These are phyloP conservation scores for Saccharomycopsis hybrid DNA, from an alignment of 1,139 yeast genomes.

Conservation along the genomic window DNA sequence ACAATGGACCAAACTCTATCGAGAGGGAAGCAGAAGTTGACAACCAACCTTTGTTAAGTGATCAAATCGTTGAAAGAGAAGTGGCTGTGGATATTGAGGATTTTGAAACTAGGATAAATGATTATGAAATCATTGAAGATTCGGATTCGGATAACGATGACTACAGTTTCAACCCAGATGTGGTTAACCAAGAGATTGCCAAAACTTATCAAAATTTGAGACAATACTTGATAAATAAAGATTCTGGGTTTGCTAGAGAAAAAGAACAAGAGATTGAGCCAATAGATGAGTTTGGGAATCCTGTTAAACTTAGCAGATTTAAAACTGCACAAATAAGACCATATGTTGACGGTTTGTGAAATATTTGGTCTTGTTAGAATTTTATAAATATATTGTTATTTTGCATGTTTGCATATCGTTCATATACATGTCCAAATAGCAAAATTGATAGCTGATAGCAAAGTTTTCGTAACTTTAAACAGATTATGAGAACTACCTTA, in stretches of 20 bases:
- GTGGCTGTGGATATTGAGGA: conserved; percentile 37
- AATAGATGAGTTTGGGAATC: conserved; percentile 60
- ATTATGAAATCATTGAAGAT: conserved; percentile 22
- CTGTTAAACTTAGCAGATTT: conserved; percentile 57
- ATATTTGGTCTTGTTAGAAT: no score
- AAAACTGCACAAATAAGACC: conserved; percentile 43
- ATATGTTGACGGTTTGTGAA: no score
- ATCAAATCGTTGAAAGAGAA: conserved; percentile 33
- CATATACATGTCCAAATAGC: no score
- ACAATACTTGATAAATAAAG: conserved; percentile 41
- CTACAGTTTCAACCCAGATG: conserved; percentile 30
- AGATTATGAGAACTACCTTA: no score
- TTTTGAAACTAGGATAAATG: conserved; percentile 26
- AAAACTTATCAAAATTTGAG: conserved; percentile 54
- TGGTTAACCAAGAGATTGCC: conserved; percentile 41
- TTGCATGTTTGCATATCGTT: no score
- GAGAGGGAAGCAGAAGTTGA: conserved; percentile 16
- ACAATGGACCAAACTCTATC: neutral
- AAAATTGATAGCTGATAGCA: no score
- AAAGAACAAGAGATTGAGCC: conserved; percentile 61
- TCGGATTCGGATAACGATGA: conserved; percentile 28
- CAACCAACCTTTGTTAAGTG: conserved; percentile 27
- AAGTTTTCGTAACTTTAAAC: no score
- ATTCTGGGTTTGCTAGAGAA: conserved; percentile 43
- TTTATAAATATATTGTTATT: no score